Evolutionary conservation across 495 filamentous ascomycete genomes (phyloP).

Genomic region (Bryoglossum gracile): DNA sequence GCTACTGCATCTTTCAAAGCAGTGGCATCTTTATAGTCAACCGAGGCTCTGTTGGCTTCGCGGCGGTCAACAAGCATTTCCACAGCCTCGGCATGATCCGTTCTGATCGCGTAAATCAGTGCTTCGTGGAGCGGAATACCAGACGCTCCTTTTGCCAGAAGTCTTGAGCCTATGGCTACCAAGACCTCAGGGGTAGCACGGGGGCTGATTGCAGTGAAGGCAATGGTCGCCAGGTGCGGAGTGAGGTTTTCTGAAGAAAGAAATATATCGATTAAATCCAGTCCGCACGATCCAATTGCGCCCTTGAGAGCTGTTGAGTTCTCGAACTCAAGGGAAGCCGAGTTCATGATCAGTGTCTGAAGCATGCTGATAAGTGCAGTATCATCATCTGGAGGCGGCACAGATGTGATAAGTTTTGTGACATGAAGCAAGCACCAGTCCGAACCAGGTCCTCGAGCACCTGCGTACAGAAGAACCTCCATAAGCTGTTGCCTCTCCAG

Average conservation of each 20-base stretch:
- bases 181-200: background rate
- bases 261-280: constrained; percentile 3
- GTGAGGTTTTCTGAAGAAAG: background rate
- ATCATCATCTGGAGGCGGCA: background rate
- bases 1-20: constrained; percentile 7
- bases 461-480: background rate
- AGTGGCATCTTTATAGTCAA: background rate
- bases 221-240: background rate
- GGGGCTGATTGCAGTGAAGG: background rate
- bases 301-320: constrained; percentile 1
- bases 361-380: background rate
- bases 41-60: background rate
- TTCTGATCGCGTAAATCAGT: background rate
- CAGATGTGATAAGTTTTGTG: background rate
- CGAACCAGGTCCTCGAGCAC: background rate
- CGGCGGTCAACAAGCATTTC: background rate
- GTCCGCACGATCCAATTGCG: background rate
- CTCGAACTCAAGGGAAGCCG: background rate
- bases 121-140: constrained; percentile 2
- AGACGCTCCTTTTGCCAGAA: background rate
- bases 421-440: background rate
- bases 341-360: background rate
- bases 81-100: constrained; percentile 1
- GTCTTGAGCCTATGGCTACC: background rate
- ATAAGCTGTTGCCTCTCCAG: background rate